Conservation (phyloP, 129 eudicot genomes). For the Escallonia herrerae region DNA sequence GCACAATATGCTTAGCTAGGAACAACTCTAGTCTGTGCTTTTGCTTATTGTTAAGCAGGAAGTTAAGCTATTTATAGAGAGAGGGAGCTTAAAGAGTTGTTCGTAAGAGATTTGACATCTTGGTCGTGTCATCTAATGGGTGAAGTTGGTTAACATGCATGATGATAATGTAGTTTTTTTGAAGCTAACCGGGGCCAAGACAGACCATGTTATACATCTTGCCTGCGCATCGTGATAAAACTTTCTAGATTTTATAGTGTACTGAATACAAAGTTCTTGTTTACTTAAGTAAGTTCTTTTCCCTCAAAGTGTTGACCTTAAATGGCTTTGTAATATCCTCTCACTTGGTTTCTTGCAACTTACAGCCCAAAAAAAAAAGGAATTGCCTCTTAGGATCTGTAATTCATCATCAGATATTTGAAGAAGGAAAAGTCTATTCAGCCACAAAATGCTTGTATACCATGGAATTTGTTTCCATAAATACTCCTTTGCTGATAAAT, state of each 20-base stretch:
- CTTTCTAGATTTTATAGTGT: not conserved
- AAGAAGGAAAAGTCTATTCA: too few species aligned
- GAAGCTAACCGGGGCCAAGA: constrained; percentile 13
- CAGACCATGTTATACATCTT: not conserved
- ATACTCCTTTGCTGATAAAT: too few species aligned
- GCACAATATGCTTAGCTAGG: not conserved
- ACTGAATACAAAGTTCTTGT: not conserved
- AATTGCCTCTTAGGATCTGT: too few species aligned
- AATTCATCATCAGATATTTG: too few species aligned
- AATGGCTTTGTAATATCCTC: too few species aligned
- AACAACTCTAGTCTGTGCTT: not conserved
- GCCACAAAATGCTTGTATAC: too few species aligned
- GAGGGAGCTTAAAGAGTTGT: not conserved
- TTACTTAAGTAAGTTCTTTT: too few species aligned
- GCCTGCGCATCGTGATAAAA: not conserved
- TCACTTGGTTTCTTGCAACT: not conserved
- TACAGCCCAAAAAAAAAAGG: not conserved
- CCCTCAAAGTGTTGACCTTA: not conserved
- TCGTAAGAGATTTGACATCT: constrained; percentile 20
- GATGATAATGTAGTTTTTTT: constrained; percentile 26
- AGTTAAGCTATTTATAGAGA: constrained; percentile 28
- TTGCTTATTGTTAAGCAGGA: constrained; percentile 24
- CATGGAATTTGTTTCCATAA: too few species aligned
- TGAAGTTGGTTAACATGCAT: constrained; percentile 32
- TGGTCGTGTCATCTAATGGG: constrained; percentile 12